A percentile compares a stretch with the other conserved stretches of the same genome.
Conservation (phyloP, 441 rosid genomes). For the Euphorbia celastroides region DNA sequence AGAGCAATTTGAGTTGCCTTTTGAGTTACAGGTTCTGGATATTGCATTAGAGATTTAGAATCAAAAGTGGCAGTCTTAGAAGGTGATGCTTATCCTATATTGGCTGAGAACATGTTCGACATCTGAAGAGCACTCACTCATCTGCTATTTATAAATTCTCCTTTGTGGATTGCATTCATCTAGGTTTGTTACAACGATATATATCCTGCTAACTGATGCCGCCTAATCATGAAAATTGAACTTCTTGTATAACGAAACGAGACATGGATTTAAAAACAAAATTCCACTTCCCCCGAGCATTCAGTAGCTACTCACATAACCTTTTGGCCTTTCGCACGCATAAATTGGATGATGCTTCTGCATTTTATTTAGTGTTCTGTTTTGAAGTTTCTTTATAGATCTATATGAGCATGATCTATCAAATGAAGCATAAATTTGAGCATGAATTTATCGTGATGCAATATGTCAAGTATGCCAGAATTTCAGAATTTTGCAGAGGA, state of each 20-base stretch:
- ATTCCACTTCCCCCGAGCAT: too few species aligned
- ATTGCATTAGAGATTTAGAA: slow-evolving; percentile 80
- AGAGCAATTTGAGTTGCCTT: slow-evolving; percentile 78
- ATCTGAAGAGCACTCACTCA: slow-evolving; percentile 90
- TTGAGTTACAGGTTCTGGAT: slow-evolving; percentile 95
- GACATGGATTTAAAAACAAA: too few species aligned
- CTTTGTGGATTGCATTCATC: neutral
- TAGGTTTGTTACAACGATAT: neutral
- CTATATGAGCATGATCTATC: neutral
- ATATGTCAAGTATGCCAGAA: neutral
- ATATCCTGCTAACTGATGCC: neutral
- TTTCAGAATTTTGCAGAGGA: neutral
- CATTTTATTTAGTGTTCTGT: neutral
- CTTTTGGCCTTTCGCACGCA: neutral
- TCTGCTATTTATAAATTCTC: slow-evolving; percentile 33
- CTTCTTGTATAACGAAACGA: neutral
- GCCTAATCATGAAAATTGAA: neutral
- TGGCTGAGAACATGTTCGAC: slow-evolving; percentile 93
- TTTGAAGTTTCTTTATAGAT: neutral
- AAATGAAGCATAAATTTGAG: neutral
- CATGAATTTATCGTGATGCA: neutral
- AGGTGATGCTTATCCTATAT: slow-evolving; percentile 79
- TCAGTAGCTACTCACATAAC: neutral
- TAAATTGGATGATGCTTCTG: neutral
- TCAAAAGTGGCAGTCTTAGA: slow-evolving; percentile 65